Conservation (phyloP, 1,284 basidiomycete species). For the Paramarasmius palmivorus region DNA sequence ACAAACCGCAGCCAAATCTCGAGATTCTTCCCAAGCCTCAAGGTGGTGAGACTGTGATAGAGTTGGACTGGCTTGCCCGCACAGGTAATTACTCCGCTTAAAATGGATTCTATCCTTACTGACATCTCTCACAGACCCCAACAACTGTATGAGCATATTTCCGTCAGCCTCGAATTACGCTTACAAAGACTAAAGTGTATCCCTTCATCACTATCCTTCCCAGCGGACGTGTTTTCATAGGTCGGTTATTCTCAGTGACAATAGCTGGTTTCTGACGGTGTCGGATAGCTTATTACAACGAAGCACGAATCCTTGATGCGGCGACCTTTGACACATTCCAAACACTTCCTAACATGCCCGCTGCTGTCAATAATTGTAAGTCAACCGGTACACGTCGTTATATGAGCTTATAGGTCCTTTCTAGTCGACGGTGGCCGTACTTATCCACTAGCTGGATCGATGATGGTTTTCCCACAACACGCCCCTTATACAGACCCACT, state of each 20-base stretch:
- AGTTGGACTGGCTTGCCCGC: conserved; percentile 45
- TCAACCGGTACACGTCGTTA: neutral
- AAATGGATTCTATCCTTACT: too few species aligned
- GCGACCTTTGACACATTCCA: conserved; percentile 59
- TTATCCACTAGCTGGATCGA: conserved; percentile 76
- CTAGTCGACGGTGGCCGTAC: conserved; percentile 66
- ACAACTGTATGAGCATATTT: too few species aligned
- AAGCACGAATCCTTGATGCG: conserved; percentile 74
- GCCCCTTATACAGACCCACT: conserved; percentile 74
- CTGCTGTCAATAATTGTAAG: conserved; percentile 67
- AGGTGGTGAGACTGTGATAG: conserved; percentile 42
- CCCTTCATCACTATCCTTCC: conserved; percentile 75
- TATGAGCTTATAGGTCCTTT: conserved; percentile 1
- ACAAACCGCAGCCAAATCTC: conserved; percentile 59
- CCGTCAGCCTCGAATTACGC: too few species aligned
- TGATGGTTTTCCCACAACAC: conserved; percentile 66
- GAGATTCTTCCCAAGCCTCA: conserved; percentile 54
- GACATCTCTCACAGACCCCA: too few species aligned
- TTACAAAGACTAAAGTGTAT: too few species aligned
- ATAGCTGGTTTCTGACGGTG: neutral
- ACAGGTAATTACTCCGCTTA: too few species aligned
- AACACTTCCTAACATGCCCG: conserved; percentile 71
- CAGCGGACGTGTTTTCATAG: conserved; percentile 63
- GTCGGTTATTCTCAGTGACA: conserved; percentile 33
- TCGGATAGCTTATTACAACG: conserved; percentile 67